These are phyloP conservation scores for Dictyostelium capitatum DNA, from an alignment of 78 protist species.

Conservation along the genomic window DNA sequence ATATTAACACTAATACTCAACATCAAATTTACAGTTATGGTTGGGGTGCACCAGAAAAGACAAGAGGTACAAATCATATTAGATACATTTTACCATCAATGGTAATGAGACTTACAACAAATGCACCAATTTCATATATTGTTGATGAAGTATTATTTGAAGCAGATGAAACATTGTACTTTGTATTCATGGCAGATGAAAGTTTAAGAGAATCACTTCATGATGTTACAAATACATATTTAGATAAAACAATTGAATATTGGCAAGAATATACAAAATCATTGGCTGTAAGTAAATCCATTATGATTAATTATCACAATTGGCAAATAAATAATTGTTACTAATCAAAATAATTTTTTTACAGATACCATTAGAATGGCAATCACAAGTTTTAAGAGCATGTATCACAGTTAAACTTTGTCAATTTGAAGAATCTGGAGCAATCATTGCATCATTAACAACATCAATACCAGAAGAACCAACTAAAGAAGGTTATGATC, in stretches of 20 bases:
- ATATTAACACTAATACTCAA: neutral
- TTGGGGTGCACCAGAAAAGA: conserved; percentile 84
- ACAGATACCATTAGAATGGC: conserved; percentile 89
- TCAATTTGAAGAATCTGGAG: conserved; percentile 85
- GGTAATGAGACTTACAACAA: conserved; percentile 85
- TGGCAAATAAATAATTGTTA: neutral
- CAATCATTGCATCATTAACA: conserved; percentile 83
- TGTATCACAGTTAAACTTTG: conserved; percentile 85
- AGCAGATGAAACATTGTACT: conserved; percentile 73
- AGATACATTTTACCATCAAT: conserved; percentile 74
- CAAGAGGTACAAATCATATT: conserved; percentile 85
- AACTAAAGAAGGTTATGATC: conserved; percentile 60
- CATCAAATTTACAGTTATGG: conserved; percentile 56
- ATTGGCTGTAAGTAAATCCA: conserved; percentile 57
- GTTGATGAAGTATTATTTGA: conserved; percentile 83
- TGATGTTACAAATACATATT: conserved; percentile 54
- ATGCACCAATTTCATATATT: conserved; percentile 86
- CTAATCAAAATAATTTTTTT: neutral
- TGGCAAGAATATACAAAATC: conserved; percentile 79
- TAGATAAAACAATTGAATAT: conserved; percentile 78
- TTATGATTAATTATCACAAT: neutral
- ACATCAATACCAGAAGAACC: conserved; percentile 82
- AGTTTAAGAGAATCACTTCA: conserved; percentile 56
- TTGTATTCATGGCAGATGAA: conserved; percentile 85
- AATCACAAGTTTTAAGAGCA: conserved; percentile 82